phyloP scores from a whole-genome alignment of 2,329 filamentous ascomycete species.

The Ophiostoma pallidulum region DNA sequence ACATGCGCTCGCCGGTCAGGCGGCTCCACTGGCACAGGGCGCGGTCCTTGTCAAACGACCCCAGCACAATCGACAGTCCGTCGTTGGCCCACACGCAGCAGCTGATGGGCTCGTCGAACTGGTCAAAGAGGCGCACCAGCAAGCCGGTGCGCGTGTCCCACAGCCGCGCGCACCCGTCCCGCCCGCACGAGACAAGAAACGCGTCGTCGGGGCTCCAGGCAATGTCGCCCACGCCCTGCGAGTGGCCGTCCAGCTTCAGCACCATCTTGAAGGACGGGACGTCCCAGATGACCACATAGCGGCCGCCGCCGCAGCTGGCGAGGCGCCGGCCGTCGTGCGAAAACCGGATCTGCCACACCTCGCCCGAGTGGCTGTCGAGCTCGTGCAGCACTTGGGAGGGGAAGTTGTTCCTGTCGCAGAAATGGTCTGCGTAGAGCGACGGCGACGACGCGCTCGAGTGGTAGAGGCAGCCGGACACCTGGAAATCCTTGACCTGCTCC shows the following conservation, averaged over 20 bases:
- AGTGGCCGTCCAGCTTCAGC: conserved; percentile 55
- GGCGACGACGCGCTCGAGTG: conserved; percentile 73
- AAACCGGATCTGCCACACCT: conserved; percentile 88
- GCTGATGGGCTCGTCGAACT: conserved; percentile 76
- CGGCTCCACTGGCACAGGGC: conserved; percentile 65
- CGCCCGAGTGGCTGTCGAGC: conserved; percentile 62
- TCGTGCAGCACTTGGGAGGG: conserved; percentile 63
- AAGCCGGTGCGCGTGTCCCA: conserved; percentile 66
- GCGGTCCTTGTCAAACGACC: conserved; percentile 58
- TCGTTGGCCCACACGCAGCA: conserved; percentile 84
- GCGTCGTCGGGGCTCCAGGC: conserved; percentile 89
- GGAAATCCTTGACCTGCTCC: conserved; percentile 71
- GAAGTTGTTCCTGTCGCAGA: conserved; percentile 71
- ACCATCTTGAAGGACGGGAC: conserved; percentile 58
- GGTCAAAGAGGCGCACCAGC: conserved; percentile 53
- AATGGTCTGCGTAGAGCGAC: conserved; percentile 82
- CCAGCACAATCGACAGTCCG: conserved; percentile 67
- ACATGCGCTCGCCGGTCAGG: conserved; percentile 50
- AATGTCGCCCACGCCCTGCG: conserved; percentile 64
- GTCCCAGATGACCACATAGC: conserved; percentile 72
- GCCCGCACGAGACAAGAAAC: conserved; percentile 74
- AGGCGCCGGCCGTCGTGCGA: conserved; percentile 77
- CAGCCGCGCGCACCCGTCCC: conserved; percentile 62
- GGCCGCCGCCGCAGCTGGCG: conserved; percentile 72
- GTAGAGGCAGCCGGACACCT: conserved; percentile 77